Evolutionary conservation across 345 rosid genomes (phyloP).

Genomic region (Populus euphratica): DNA sequence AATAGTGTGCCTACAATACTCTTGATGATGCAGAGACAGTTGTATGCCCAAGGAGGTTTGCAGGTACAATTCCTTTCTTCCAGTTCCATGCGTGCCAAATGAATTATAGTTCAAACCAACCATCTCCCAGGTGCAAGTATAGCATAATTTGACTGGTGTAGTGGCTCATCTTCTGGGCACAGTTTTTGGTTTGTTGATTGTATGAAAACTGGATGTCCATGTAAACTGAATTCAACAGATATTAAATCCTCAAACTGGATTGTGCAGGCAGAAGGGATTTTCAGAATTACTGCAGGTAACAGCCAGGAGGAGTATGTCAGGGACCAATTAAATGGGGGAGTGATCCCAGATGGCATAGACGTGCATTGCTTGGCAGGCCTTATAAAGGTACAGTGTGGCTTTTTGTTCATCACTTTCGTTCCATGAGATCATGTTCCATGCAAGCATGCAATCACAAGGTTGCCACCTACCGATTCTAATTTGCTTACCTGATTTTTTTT

Average conservation of each 20-base stretch:
- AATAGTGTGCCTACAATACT: slow-evolving; percentile 92
- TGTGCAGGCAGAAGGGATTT: slow-evolving; percentile 86
- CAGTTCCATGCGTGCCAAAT: slow-evolving; percentile 4
- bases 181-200: not conserved
- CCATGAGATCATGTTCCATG: not conserved
- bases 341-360: slow-evolving; percentile 68
- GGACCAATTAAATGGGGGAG: slow-evolving; percentile 80
- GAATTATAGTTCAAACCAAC: not conserved
- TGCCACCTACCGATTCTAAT: not conserved
- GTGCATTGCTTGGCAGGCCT: slow-evolving; percentile 96
- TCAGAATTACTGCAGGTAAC: slow-evolving; percentile 87
- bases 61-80: slow-evolving; percentile 39
- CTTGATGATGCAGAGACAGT: slow-evolving; percentile 72
- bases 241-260: not conserved
- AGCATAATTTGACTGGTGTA: not conserved
- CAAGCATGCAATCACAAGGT: not conserved
- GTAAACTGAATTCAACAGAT: not conserved
- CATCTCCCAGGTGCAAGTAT: not conserved
- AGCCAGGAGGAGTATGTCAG: slow-evolving; percentile 88
- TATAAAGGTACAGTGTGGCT: slow-evolving; percentile 56
- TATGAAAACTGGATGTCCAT: not conserved
- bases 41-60: slow-evolving; percentile 82
- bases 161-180: not conserved
- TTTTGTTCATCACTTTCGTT: not conserved
- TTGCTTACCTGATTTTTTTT: not conserved